Evolutionary conservation across 2,329 filamentous ascomycete species (phyloP), one percentile per base, ranked within the genome.

Genomic region (Chrysoporthe deuterocubensis): DNA sequence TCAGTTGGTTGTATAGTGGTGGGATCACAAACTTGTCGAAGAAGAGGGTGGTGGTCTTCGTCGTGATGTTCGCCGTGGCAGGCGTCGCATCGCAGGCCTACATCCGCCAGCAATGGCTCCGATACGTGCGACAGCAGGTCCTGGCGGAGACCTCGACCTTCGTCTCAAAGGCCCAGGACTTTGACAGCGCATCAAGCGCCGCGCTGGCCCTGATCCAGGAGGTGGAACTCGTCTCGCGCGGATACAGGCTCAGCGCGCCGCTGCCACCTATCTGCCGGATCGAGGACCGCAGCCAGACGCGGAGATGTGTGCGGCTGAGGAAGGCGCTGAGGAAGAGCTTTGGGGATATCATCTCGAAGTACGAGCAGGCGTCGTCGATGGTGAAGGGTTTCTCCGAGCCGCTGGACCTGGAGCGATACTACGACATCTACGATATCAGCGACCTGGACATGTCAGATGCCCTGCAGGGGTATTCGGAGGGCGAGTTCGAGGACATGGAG

Each of bases 141-240:
- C 84, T 97, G 48, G 83, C 88, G 44, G 88, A 90, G 70, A 89
- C 91, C 5, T 87, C 88, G 13, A 80, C 83, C 0, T 89, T 97
- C 71, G 89, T 96, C 58, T 83, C 87, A 59, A 90, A 89, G 74
- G 89, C 93, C 50, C 93, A 96, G 75, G 89, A 90, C 62, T 93
- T 96, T 73, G 94, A 97, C 78, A 88, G 90, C 52, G 90, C 90
- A 32, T 89, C 88, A 52, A 89, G 90, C 50, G 91, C 92, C 43
- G 91, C 92, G 2, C 83, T 97, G 66, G 89, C 91, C 48, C 86
- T 97, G 69, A 90, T 97, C 70, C 94, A 97, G 77, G 94, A 97
- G 79, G 94, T 97, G n/a, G 94, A 97, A 80, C 85, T 97, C 43
- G 94, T 97, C 37, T 96, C 94, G 42, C 89, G 94, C 73, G 94